These are phyloP conservation scores for Aspergillus neotritici DNA, from an alignment of 2,329 filamentous ascomycete species.

Conservation along the genomic window DNA sequence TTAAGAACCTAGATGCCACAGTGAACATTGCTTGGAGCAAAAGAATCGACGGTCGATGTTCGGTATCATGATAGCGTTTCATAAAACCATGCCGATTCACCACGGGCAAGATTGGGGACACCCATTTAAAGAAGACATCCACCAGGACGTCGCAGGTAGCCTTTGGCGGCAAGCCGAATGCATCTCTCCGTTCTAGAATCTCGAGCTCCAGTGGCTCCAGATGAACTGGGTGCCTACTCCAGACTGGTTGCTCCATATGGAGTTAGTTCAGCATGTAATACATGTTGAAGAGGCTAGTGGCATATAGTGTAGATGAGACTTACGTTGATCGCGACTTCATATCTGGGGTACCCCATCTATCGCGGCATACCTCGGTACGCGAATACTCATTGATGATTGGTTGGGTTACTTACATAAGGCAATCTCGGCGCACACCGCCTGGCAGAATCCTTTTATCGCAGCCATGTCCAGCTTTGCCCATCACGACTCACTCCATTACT, in stretches of 20 bases:
- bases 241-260: too few species aligned
- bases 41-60: slow-evolving; percentile 6
- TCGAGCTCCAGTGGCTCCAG: slow-evolving; percentile 11
- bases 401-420: background rate
- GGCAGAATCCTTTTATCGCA: slow-evolving; percentile 20
- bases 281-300: too few species aligned
- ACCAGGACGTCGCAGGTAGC: slow-evolving; percentile 5
- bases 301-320: background rate
- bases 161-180: slow-evolving; percentile 7
- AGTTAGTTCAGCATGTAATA: too few species aligned
- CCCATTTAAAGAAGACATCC: slow-evolving; percentile 10
- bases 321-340: slow-evolving; percentile 1
- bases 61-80: slow-evolving; percentile 3
- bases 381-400: slow-evolving; percentile 1
- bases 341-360: background rate
- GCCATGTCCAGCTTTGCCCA: slow-evolving; percentile 3
- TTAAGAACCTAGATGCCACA: slow-evolving; percentile 8
- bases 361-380: background rate
- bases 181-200: slow-evolving; percentile 8
- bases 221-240: background rate
- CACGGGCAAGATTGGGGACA: slow-evolving; percentile 11
- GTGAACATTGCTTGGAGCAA: slow-evolving; percentile 11
- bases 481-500: background rate
- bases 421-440: slow-evolving; percentile 9
- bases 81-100: slow-evolving; percentile 9